A percentile compares a stretch with the other conserved stretches of the same genome.
Conservation (phyloP, 257 asterid genomes). For the Penstemon newberryi region DNA sequence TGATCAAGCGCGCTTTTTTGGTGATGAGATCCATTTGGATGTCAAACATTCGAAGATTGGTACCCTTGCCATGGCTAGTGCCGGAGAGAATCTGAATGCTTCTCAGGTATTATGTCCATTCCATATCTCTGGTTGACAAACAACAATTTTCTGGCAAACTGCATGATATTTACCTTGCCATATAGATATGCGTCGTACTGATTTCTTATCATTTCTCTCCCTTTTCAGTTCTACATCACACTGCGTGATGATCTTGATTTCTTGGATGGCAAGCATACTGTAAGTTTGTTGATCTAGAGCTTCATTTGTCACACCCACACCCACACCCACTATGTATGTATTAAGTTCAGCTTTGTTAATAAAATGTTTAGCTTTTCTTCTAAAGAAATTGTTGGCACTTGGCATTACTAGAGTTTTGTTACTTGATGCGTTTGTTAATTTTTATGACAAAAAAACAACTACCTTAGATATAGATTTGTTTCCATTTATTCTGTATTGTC, state of each 20-base stretch:
- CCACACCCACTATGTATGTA: no score
- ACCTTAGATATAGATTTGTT: no score
- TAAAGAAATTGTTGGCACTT: no score
- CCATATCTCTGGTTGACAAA: conserved; percentile 16
- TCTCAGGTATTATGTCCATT: conserved; percentile 70
- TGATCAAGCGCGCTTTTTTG: conserved; percentile 95
- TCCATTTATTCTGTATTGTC: no score
- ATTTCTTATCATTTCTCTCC: conserved; percentile 16
- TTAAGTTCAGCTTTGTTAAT: no score
- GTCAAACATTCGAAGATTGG: conserved; percentile 84
- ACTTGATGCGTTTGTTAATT: no score
- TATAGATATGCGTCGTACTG: neutral
- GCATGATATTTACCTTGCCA: conserved; percentile 14
- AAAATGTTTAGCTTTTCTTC: no score
- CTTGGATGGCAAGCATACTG: conserved; percentile 93
- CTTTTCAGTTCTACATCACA: conserved; percentile 82
- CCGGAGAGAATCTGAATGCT: conserved; percentile 92
- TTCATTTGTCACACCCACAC: neutral
- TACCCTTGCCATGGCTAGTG: conserved; percentile 93
- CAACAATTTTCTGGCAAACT: conserved; percentile 1
- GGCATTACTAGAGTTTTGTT: no score
- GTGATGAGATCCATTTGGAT: conserved; percentile 93
- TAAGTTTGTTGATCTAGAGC: conserved; percentile 46
- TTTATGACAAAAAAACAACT: no score
- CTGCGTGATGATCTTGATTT: conserved; percentile 91